These are phyloP conservation scores for Orbilia brochopaga DNA, from an alignment of 2,329 filamentous ascomycete species.

Conservation along the genomic window DNA sequence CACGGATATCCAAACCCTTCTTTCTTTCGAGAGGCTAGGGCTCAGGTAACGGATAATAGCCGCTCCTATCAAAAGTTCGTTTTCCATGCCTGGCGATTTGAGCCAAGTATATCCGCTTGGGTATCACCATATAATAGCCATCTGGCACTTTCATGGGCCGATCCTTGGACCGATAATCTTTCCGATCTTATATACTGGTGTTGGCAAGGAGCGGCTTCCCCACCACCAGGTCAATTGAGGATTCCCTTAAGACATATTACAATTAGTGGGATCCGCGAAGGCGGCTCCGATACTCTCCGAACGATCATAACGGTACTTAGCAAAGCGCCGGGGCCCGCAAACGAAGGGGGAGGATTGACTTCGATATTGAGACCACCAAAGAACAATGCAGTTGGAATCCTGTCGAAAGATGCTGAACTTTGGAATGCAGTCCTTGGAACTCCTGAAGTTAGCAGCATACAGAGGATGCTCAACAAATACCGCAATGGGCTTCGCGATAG, in stretches of 20 bases:
- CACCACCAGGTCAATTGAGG: background rate
- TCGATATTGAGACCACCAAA: background rate
- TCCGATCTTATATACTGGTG: constrained; percentile 16
- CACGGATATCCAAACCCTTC: constrained; percentile 6
- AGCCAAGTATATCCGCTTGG: background rate
- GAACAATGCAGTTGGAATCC: background rate
- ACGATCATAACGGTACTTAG: background rate
- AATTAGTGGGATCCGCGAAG: too few species aligned
- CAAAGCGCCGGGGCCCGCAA: background rate
- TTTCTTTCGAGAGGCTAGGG: background rate
- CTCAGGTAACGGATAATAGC: background rate
- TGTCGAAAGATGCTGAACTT: background rate
- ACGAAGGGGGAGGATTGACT: background rate
- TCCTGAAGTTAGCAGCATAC: background rate
- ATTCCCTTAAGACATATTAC: constrained; percentile 2
- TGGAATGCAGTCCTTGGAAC: constrained; percentile 14
- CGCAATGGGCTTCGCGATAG: constrained; percentile 3
- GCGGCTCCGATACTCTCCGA: background rate
- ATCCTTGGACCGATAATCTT: background rate
- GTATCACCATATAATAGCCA: constrained; percentile 4
- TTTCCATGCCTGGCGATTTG: constrained; percentile 3
- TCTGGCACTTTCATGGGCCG: constrained; percentile 3
- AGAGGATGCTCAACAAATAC: constrained; percentile 8
- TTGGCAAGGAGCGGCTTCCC: constrained; percentile 3
- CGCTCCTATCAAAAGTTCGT: constrained; percentile 2